Conservation (phyloP, 2,329 filamentous ascomycete species). For the Aspergillus awamori region DNA sequence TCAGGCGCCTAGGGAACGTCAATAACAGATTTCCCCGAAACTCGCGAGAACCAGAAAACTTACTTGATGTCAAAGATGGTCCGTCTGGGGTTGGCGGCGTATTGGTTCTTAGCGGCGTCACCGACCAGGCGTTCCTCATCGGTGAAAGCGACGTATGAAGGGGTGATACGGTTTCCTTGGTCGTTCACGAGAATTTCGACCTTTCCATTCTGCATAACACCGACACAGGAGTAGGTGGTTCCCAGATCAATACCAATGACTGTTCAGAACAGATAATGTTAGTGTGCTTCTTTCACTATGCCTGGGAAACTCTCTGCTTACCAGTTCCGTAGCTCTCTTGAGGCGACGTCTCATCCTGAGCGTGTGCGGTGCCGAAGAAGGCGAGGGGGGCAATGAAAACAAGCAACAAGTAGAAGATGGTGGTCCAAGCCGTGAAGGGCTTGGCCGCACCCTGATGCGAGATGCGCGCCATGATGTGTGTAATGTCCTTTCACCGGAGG, state of each 20-base stretch:
- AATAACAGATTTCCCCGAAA: slow-evolving; percentile 10
- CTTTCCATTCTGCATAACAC: slow-evolving; percentile 94
- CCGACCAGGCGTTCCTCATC: slow-evolving; percentile 96
- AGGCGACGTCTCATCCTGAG: slow-evolving; percentile 67
- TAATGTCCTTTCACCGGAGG: slow-evolving; percentile 16
- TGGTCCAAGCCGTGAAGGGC: slow-evolving; percentile 75
- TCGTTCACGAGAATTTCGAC: slow-evolving; percentile 96
- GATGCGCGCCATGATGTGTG: slow-evolving; percentile 56
- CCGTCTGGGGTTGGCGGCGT: slow-evolving; percentile 73
- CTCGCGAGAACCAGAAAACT: slow-evolving; percentile 42
- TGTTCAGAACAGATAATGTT: slow-evolving; percentile 26
- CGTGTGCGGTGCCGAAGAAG: slow-evolving; percentile 75
- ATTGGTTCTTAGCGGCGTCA: slow-evolving; percentile 97
- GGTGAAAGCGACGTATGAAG: slow-evolving; percentile 94
- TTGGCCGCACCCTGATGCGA: slow-evolving; percentile 66
- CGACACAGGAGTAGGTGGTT: slow-evolving; percentile 84
- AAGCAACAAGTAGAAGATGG: slow-evolving; percentile 88
- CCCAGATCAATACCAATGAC: slow-evolving; percentile 96
- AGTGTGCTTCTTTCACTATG: neutral
- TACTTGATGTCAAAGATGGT: slow-evolving; percentile 85
- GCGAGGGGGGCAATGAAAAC: slow-evolving; percentile 83
- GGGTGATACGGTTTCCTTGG: slow-evolving; percentile 94
- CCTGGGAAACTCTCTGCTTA: slow-evolving; percentile 31
- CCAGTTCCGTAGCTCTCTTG: slow-evolving; percentile 76
- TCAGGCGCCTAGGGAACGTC: slow-evolving; percentile 65